Conservation (phyloP, 1,284 basidiomycete genomes). For the Pyrrhoderma noxium region DNA sequence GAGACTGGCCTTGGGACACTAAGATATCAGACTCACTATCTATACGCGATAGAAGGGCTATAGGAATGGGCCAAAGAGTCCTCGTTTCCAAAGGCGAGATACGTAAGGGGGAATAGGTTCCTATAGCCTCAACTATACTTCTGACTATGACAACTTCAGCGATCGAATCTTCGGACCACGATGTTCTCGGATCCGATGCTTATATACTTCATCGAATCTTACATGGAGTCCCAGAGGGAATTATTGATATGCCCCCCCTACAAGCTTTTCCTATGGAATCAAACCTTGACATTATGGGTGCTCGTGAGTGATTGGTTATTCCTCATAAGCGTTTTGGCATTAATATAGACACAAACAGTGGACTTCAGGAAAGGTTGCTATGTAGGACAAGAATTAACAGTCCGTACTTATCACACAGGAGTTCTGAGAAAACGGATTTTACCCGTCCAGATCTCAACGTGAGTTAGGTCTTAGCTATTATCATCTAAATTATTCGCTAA, state of each 20-base stretch:
- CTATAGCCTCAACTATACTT: not conserved
- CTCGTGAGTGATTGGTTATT: constrained; percentile 45
- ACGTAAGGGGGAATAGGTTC: constrained; percentile 46
- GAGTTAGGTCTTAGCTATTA: not conserved
- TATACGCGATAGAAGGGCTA: constrained; percentile 66
- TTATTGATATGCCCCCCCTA: constrained; percentile 67
- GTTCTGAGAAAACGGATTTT: constrained; percentile 87
- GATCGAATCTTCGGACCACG: constrained; percentile 45
- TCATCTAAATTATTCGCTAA: constrained; percentile 1
- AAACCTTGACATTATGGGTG: constrained; percentile 91
- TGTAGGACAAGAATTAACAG: constrained; percentile 95
- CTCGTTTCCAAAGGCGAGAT: constrained; percentile 61
- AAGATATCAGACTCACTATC: constrained; percentile 38
- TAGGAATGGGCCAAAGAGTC: constrained; percentile 70
- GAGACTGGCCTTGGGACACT: constrained; percentile 48
- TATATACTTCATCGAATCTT: constrained; percentile 78
- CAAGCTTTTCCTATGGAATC: constrained; percentile 89
- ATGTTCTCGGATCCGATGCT: constrained; percentile 42
- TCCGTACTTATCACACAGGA: constrained; percentile 94
- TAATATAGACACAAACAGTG: constrained; percentile 47
- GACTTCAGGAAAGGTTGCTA: constrained; percentile 99
- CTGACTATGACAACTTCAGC: constrained; percentile 33
- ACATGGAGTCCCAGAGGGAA: constrained; percentile 86
- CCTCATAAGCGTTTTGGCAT: constrained; percentile 9
- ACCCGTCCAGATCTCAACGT: constrained; percentile 51